Percentiles rank a stretch among this genome's conserved stretches.
phyloP scores from a whole-genome alignment of 305 asterid genomes.

The Solanum chacoense region DNA sequence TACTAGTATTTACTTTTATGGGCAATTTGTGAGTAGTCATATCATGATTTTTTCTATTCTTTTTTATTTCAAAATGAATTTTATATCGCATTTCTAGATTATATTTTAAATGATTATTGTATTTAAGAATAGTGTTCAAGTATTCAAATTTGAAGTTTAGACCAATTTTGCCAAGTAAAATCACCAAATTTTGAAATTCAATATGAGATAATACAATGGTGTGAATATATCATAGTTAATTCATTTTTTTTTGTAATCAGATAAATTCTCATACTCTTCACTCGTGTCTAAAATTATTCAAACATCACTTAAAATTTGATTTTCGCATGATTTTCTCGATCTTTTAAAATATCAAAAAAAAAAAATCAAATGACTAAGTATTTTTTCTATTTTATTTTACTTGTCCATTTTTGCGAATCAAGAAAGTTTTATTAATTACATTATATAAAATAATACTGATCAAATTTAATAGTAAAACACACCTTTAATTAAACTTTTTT shows the following conservation, averaged over 20 bases:
- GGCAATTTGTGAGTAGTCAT: neutral
- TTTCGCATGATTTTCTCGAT: neutral
- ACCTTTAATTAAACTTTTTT: no score
- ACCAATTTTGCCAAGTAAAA: neutral
- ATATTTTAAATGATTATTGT: neutral
- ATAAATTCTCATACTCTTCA: neutral
- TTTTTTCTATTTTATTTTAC: neutral
- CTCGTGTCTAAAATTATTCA: neutral
- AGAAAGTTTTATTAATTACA: neutral
- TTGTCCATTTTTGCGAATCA: neutral
- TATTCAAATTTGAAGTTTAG: neutral
- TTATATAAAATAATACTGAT: no score
- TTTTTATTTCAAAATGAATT: neutral
- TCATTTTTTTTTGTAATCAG: neutral
- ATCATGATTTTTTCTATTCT: neutral
- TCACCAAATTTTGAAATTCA: neutral
- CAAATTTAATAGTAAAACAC: neutral
- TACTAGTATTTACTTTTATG: neutral
- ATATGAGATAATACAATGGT: no score
- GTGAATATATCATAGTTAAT: neutral
- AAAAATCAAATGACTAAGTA: neutral
- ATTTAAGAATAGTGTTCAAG: neutral
- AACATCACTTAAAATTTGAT: neutral
- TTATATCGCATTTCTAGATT: neutral
- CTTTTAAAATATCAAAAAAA: no score